Conservation (phyloP, 148 eudicot species). For the Camellia japonica region DNA sequence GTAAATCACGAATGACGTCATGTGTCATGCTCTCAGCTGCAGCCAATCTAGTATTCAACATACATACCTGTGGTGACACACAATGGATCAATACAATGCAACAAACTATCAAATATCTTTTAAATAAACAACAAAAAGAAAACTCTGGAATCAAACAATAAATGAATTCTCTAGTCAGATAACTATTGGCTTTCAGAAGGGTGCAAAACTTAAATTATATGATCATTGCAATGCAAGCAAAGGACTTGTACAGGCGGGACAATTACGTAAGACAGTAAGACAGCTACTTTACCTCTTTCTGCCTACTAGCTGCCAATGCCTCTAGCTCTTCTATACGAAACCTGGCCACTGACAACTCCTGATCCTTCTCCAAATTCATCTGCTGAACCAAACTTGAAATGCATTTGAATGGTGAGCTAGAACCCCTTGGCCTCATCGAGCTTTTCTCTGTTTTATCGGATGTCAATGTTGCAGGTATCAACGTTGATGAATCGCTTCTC, state of each 20-base stretch:
- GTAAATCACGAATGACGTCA: constrained; percentile 73
- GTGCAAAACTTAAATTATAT: neutral
- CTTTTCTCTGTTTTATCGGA: constrained; percentile 43
- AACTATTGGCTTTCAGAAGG: neutral
- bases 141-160: neutral
- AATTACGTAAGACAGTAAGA: neutral
- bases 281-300: constrained; percentile 49
- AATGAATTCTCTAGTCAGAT: neutral
- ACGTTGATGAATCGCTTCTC: constrained; percentile 35
- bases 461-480: constrained; percentile 21
- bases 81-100: constrained; percentile 1
- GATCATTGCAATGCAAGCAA: neutral
- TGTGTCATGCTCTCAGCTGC: constrained; percentile 78
- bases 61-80: constrained; percentile 39
- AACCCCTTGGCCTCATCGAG: constrained; percentile 50
- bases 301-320: constrained; percentile 45
- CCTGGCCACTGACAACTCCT: constrained; percentile 48
- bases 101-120: neutral
- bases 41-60: constrained; percentile 55
- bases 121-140: neutral
- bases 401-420: constrained; percentile 77
- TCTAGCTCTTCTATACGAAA: constrained; percentile 57
- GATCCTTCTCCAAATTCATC: constrained; percentile 63
- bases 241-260: neutral
- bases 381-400: constrained; percentile 64